phyloP scores from a whole-genome alignment of 1,284 basidiomycete species.

The Apiotrichum domesticum region DNA sequence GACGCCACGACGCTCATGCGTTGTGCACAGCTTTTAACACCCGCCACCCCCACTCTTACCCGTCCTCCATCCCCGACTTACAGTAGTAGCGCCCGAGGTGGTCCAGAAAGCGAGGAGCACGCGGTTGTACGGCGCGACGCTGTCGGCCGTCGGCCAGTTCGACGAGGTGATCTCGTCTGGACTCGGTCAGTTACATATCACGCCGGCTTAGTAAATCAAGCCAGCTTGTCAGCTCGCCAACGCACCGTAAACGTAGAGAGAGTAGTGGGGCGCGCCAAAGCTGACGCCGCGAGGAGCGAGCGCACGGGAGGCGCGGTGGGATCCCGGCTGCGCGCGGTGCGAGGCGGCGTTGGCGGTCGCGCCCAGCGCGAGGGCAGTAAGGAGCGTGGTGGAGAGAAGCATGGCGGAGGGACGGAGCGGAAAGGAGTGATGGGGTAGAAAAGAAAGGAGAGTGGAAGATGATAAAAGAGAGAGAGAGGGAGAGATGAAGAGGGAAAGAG shows the following conservation, averaged over 20 bases:
- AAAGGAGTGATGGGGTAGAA: not conserved
- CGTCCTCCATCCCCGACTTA: not conserved
- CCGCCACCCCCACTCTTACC: no score
- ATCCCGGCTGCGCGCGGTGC: not conserved
- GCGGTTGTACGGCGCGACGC: conserved; percentile 37
- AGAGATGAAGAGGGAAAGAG: not conserved
- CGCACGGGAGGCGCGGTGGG: not conserved
- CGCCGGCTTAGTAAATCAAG: no score
- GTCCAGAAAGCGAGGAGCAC: conserved; percentile 52
- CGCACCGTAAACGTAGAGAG: conserved; percentile 40
- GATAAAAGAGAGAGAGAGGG: not conserved
- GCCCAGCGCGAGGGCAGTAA: conserved; percentile 8
- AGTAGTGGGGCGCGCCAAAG: conserved; percentile 38
- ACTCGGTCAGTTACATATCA: conserved; percentile 16
- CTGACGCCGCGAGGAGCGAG: conserved; percentile 9
- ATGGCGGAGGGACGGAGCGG: not conserved
- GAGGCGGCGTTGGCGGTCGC: conserved; percentile 4
- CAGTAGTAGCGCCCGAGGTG: conserved; percentile 38
- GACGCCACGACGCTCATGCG: no score
- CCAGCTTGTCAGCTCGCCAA: not conserved
- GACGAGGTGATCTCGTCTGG: conserved; percentile 28
- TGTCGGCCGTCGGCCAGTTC: conserved; percentile 22
- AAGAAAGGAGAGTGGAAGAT: not conserved
- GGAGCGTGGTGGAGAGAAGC: conserved; percentile 8
- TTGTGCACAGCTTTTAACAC: no score